Base-by-base conservation (phyloP, 2,329 filamentous ascomycete genomes). In the Emmonsia crescens region DNA sequence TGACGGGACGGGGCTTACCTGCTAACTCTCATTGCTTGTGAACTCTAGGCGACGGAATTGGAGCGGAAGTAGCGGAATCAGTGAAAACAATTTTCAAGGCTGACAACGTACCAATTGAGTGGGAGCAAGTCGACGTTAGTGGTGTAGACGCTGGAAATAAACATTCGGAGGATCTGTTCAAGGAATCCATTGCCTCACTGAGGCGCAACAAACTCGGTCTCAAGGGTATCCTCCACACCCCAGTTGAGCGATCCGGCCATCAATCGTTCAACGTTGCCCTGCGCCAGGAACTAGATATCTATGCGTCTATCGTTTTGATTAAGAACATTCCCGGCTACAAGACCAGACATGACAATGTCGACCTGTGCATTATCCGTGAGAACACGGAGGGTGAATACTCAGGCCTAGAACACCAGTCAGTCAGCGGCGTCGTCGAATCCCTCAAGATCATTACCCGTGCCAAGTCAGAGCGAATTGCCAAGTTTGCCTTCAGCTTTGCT, bases 381-480 rank as follows among this genome's bases (percentile, higher is more conserved):
- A 99, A 99, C 84, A 99, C 94, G 75, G 94, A 99, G 85, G 94
- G 94, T 74, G 94, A 99, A 83, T 99, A 99, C 85, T 96, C 91
- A 67, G 94, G 94, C 65, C 87, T 99, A 65, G 94, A 99, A 85
- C 94, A 99, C 83, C 93, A 97, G 83, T 96, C 91, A 66, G 94
- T 99, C 59, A 84, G 84, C 68, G 94, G 94, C 70, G 94, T 99
- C 70, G 94, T 99, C 71, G 94, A 99, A 83, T 96, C 93, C 58
- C 89, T 99, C 79, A 99, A 99, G 86, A 97, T 99, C 81, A 97
- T 99, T 81, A 99, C 94, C 69, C 91, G 92, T 72, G 91, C 91
- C 78, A 97, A 99, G 85, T 96, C 91, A 61, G 94, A 99, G 86
- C 91, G 94, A 75, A 99, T 99, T 73, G 91, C 93, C 80, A 96